A percentile compares a stretch with the other conserved stretches of the same genome.
Evolutionary conservation across 2,329 filamentous ascomycete genomes (phyloP).

Genomic region (Neofusicoccum ribis): DNA sequence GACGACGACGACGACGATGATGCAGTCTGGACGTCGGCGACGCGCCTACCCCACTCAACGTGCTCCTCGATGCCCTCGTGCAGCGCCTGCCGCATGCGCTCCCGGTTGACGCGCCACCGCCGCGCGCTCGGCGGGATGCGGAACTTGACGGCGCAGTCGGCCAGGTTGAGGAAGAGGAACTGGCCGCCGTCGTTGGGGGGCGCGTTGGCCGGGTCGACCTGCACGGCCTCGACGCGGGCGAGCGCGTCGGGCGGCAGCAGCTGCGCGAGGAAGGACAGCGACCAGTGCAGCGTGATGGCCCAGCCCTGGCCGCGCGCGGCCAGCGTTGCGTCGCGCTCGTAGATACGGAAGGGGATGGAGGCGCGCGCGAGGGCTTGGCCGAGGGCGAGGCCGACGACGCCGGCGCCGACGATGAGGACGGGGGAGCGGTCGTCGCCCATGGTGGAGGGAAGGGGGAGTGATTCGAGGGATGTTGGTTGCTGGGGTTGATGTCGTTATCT

Average conservation of each 20-base stretch:
- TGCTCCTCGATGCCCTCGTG: slow-evolving; percentile 6
- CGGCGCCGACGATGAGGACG: slow-evolving; percentile 36
- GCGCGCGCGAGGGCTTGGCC: slow-evolving; percentile 33
- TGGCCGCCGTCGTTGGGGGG: slow-evolving; percentile 34
- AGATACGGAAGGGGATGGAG: slow-evolving; percentile 27
- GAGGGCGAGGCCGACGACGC: slow-evolving; percentile 38
- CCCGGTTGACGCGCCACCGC: slow-evolving; percentile 32
- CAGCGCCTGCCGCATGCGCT: slow-evolving; percentile 19
- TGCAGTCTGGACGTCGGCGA: slow-evolving; percentile 10
- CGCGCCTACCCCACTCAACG: slow-evolving; percentile 18
- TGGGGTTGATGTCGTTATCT: too few species aligned
- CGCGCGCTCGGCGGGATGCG: slow-evolving; percentile 40
- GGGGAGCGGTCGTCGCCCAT: slow-evolving; percentile 17
- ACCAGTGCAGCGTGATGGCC: slow-evolving; percentile 27
- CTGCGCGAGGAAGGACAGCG: slow-evolving; percentile 16
- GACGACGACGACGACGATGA: too few species aligned
- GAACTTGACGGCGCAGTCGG: slow-evolving; percentile 41
- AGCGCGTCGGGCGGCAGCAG: slow-evolving; percentile 17
- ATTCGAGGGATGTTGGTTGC: too few species aligned
- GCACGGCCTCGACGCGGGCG: slow-evolving; percentile 14
- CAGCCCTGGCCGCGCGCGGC: slow-evolving; percentile 23
- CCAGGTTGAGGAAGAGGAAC: slow-evolving; percentile 45
- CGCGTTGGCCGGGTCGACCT: slow-evolving; percentile 23
- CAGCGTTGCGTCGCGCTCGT: slow-evolving; percentile 27
- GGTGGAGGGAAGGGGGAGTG: not conserved